Conservation (phyloP, 352 stramenopile genomes). For the Pythium periplocum region DNA sequence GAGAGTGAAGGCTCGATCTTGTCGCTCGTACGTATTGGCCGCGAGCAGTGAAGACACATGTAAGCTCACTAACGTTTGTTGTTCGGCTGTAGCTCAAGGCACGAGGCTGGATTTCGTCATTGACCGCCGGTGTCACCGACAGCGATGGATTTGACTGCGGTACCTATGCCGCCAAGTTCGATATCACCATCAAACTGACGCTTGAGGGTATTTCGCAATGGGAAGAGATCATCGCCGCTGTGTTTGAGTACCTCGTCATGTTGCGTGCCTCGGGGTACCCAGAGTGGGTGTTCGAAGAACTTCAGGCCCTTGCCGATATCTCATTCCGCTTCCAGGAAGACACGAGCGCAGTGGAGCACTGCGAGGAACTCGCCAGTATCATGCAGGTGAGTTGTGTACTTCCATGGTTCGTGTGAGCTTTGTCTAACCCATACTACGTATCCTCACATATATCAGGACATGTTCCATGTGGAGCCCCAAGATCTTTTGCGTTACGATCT, state of each 20-base stretch:
- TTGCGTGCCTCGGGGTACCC: neutral
- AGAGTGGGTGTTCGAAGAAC: slow-evolving; percentile 35
- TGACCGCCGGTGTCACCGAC: slow-evolving; percentile 29
- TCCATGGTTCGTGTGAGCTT: no score
- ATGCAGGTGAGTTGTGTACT: slow-evolving; percentile 38
- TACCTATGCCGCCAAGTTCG: slow-evolving; percentile 32
- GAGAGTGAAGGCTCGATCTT: slow-evolving; percentile 28
- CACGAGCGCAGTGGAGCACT: slow-evolving; percentile 24
- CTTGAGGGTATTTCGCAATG: slow-evolving; percentile 21
- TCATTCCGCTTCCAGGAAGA: slow-evolving; percentile 30
- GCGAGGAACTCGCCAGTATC: slow-evolving; percentile 39
- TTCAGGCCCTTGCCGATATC: slow-evolving; percentile 20
- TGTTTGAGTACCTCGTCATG: slow-evolving; percentile 24
- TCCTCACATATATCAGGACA: no score
- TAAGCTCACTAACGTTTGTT: no score
- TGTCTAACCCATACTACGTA: no score
- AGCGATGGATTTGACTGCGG: slow-evolving; percentile 35
- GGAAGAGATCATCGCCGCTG: slow-evolving; percentile 20
- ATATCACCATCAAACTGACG: slow-evolving; percentile 32
- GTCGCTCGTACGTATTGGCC: slow-evolving; percentile 1
- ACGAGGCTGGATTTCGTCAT: slow-evolving; percentile 24
- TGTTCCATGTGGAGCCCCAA: slow-evolving; percentile 17
- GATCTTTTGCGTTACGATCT: slow-evolving; percentile 59
- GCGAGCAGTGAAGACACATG: no score
- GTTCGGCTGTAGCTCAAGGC: slow-evolving; percentile 9